phyloP scores from a whole-genome alignment of 176 grass and related monocot species.

The Metroxylon sagu region DNA sequence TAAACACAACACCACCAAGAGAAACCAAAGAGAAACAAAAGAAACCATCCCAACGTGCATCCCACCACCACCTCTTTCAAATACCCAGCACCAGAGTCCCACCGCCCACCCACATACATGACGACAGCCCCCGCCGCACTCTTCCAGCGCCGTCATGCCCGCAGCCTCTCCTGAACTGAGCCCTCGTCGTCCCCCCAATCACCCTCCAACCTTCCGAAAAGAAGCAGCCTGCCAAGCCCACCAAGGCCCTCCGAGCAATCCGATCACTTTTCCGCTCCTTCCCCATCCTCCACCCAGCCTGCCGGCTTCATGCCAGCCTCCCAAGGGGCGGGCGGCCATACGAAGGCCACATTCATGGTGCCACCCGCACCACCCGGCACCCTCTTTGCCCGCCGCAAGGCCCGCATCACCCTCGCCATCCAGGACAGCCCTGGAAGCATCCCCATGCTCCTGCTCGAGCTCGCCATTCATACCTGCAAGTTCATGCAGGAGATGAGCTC shows the following conservation, averaged over 20 bases:
- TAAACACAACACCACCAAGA: too few species aligned
- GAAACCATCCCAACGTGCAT: too few species aligned
- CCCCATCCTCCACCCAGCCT: conserved; percentile 63
- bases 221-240: conserved; percentile 28
- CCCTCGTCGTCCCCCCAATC: conserved; percentile 44
- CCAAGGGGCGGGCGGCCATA: conserved; percentile 24
- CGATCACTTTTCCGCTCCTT: conserved; percentile 76
- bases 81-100: too few species aligned
- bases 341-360: conserved; percentile 50
- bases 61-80: too few species aligned
- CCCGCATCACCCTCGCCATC: conserved; percentile 71
- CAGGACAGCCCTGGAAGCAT: conserved; percentile 80
- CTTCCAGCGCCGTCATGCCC: neutral
- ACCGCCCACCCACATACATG: too few species aligned
- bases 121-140: too few species aligned
- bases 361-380: conserved; percentile 75
- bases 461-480: conserved; percentile 65
- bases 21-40: too few species aligned
- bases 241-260: conserved; percentile 51
- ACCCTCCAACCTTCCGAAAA: conserved; percentile 52
- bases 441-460: conserved; percentile 78
- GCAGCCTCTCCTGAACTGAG: conserved; percentile 16
- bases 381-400: conserved; percentile 75
- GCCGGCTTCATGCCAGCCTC: conserved; percentile 51
- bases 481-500: conserved; percentile 99